Evolutionary conservation across 1,139 yeast genomes (phyloP).

Genomic region (Suhomyces bribrorum): DNA sequence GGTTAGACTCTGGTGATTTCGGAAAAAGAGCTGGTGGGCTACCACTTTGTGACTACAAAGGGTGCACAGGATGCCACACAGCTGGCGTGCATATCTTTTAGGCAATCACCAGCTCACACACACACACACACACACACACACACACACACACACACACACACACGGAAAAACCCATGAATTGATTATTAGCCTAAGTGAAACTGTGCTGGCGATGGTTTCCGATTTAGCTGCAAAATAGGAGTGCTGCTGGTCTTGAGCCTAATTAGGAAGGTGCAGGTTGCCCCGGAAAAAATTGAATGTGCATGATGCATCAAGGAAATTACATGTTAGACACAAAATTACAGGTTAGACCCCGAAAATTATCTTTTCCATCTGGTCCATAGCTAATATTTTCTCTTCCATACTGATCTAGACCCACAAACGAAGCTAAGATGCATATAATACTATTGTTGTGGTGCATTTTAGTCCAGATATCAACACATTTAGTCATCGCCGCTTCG

Average conservation of each 20-base stretch:
- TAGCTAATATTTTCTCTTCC: constrained; percentile 4
- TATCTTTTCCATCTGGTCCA: constrained; percentile 6
- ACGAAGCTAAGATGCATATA: not conserved
- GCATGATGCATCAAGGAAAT: not conserved
- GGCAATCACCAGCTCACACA: not conserved
- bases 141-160: too few species aligned
- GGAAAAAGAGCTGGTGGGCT: not conserved
- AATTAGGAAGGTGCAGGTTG: constrained; percentile 4
- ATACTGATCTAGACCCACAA: constrained; percentile 1
- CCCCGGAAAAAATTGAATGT: not conserved
- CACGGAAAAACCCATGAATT: too few species aligned
- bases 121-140: too few species aligned
- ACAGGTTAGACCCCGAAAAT: not conserved
- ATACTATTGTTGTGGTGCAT: constrained; percentile 1
- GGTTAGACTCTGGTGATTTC: too few species aligned
- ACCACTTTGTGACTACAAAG: not conserved
- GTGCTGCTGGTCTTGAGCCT: constrained; percentile 10
- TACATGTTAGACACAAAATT: constrained; percentile 1
- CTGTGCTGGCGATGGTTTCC: constrained; percentile 2
- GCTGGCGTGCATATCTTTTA: not conserved
- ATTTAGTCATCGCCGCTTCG: not conserved
- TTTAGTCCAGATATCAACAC: not conserved
- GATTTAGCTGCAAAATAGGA: constrained; percentile 11
- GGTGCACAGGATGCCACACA: not conserved
- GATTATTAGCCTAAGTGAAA: not conserved